A percentile compares a stretch with the other conserved stretches of the same genome.
Conservation (phyloP, 2,329 filamentous ascomycete species). For the Dothiorella sarmentorum region DNA sequence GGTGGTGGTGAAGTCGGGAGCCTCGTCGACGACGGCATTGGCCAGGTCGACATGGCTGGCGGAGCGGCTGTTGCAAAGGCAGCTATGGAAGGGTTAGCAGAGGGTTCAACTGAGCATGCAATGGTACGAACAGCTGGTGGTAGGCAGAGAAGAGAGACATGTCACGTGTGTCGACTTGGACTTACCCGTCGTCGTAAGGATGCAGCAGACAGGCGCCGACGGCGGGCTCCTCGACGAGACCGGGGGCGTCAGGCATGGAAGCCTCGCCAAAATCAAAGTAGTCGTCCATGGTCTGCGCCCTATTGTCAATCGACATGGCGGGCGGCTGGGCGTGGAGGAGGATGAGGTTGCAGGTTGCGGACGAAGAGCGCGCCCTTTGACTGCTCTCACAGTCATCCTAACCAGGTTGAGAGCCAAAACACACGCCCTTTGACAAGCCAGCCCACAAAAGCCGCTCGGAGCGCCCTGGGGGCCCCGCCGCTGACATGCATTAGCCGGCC, state of each 20-base stretch:
- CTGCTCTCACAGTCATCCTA: not conserved
- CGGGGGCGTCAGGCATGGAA: conserved; percentile 28
- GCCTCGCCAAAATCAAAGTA: conserved; percentile 41
- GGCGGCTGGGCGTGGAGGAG: not conserved
- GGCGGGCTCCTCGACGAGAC: conserved; percentile 20
- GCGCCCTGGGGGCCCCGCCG: not conserved
- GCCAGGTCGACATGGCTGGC: not conserved
- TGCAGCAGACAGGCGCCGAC: conserved; percentile 24
- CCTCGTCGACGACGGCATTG: not conserved
- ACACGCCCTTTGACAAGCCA: not conserved
- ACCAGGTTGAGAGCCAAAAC: too few relatives aligned
- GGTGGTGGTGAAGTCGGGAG: conserved; percentile 19
- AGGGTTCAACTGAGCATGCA: not conserved
- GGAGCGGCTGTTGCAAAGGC: conserved; percentile 23
- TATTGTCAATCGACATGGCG: conserved; percentile 10
- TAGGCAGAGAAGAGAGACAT: not conserved
- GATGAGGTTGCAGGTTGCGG: not conserved
- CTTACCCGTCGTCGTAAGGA: conserved; percentile 28
- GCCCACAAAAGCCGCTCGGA: not conserved
- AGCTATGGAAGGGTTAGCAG: conserved; percentile 21
- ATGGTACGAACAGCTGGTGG: not conserved
- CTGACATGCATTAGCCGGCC: conserved; percentile 1
- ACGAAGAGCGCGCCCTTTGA: not conserved
- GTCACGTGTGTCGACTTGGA: conserved; percentile 12
- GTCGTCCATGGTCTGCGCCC: conserved; percentile 31